Evolutionary conservation across 768 basidiomycete species (phyloP), one percentile per base, ranked within the genome.

Genomic region (Dictyophora rubrovolvata): DNA sequence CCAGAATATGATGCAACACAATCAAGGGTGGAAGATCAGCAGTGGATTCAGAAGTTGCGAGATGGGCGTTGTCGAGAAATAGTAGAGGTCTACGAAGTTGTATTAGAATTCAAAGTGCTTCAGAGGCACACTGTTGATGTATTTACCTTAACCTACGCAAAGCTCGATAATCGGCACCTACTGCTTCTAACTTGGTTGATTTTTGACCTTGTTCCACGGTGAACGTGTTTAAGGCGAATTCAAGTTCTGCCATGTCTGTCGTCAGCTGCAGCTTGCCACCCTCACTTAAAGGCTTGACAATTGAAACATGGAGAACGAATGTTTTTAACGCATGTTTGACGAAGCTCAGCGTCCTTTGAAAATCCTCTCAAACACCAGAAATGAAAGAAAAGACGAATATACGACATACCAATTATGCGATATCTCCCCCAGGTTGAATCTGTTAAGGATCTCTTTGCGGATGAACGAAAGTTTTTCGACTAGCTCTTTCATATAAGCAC

Each of bases 231-330:
- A 99, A 69, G 0, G 89, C 85, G 69, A 98, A 96, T 73, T 99
- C 96, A 61, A 98, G 78, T 69, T 93, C 89, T 0, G 94, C 89
- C 93, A 97, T 95, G 70, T 99, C 95, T 51, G 85, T 89, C 59
- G 93, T 91, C 63, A 98, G 77, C 72, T 95, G 93, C 22, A 99
- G 80, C 69, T 96, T 97, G 14, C 94, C 93, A 60, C 81, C 80
- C 74, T 99, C 96, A 5, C 93, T 87, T 5, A 98, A 77, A 0
- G 94, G 94, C 64, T 85, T 84, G 9, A 86, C 89, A 59, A 98
- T 92, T 22, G 92, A 95, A n/a, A 89, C 86, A 66, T 99, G 94
- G 37, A 97, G 71, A 10, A 99, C 83, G 70, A 97, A 99, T 2
- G 83, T 87, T 63, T 81, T 80, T 51, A 97, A 86, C 36, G 87